Conservation (phyloP, 2,329 filamentous ascomycete genomes). For the Pseudogymnoascus verrucosus region DNA sequence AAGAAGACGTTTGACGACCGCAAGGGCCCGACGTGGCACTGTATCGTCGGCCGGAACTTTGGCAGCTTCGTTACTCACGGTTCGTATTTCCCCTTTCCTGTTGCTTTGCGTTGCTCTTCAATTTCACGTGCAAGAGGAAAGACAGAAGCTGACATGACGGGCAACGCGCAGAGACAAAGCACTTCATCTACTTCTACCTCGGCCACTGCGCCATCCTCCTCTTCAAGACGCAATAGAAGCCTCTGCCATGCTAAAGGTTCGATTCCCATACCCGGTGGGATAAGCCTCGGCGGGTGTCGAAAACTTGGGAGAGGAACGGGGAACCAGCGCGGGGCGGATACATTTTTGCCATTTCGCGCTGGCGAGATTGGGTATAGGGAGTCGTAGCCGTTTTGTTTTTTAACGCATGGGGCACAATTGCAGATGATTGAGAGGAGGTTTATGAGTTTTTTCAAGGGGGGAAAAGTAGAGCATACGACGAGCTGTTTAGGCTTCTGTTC, state of each 20-base stretch:
- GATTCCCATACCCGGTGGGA: background rate
- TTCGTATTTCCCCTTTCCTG: constrained; percentile 35
- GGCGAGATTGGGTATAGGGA: constrained; percentile 1
- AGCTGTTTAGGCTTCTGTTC: background rate
- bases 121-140: background rate
- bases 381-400: background rate
- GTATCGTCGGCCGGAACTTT: constrained; percentile 97
- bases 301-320: background rate
- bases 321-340: background rate
- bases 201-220: constrained; percentile 96
- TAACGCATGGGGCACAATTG: background rate
- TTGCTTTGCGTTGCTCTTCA: background rate
- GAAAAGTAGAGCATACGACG: background rate
- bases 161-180: constrained; percentile 75
- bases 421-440: background rate
- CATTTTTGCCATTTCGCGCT: background rate
- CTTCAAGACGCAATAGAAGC: constrained; percentile 88
- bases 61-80: constrained; percentile 98
- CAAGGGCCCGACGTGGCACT: constrained; percentile 98
- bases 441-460: background rate
- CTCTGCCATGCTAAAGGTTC: background rate
- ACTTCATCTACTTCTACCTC: constrained; percentile 99
- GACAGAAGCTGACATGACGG: background rate
- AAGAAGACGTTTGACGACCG: constrained; percentile 97
- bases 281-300: background rate